Conservation (phyloP, 1,139 yeast genomes). For the Pneumocystis sp. region DNA sequence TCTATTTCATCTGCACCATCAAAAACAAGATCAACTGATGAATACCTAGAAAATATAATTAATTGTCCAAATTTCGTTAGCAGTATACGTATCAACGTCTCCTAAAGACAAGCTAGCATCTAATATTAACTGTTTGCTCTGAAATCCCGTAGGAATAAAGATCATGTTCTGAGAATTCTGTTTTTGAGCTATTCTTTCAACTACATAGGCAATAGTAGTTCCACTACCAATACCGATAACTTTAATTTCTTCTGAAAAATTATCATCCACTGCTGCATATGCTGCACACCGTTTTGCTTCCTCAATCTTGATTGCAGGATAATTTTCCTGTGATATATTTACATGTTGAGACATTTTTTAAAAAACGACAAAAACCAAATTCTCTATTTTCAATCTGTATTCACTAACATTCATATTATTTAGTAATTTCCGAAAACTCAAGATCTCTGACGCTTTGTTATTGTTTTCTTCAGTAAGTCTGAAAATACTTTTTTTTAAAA, state of each 20-base stretch:
- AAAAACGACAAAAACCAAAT: neutral
- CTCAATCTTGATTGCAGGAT: constrained; percentile 27
- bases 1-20: constrained; percentile 99
- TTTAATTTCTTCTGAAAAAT: constrained; percentile 53
- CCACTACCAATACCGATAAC: constrained; percentile 94
- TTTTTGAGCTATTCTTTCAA: constrained; percentile 62
- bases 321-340: neutral
- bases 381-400: neutral
- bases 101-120: constrained; percentile 70
- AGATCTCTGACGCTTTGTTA: neutral
- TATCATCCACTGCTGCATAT: constrained; percentile 80
- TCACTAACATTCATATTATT: neutral
- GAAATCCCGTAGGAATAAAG: constrained; percentile 95
- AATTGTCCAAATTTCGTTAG: neutral
- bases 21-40: constrained; percentile 68
- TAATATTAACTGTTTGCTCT: constrained; percentile 70
- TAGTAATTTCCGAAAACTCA: no score
- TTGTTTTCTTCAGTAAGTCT: neutral
- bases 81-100: constrained; percentile 53
- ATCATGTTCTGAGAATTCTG: constrained; percentile 32
- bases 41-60: constrained; percentile 21
- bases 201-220: constrained; percentile 88
- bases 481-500: neutral
- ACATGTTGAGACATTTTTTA: neutral
- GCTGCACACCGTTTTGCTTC: constrained; percentile 76